Evolutionary conservation across 768 basidiomycete genomes (phyloP), one percentile per base, ranked within the genome.

Genomic region (Podaxis pistillaris): DNA sequence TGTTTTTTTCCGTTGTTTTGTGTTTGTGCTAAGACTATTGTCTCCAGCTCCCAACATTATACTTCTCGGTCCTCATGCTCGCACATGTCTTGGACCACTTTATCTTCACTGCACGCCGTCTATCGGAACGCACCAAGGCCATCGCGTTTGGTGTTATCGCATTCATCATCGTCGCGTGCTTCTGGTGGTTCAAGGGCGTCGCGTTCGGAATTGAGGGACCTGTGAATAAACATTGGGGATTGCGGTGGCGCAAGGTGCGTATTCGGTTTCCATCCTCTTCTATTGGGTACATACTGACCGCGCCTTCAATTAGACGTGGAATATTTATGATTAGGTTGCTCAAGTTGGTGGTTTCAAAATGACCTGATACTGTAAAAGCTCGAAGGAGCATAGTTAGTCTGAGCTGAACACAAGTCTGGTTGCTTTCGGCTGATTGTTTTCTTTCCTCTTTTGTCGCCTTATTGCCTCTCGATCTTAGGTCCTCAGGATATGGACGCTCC

Each of bases 201-300:
- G 92, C 94, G 2, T 94, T 93, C 74, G 96, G 97, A 1, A 91
- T 98, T 51, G 83, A 90, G n/a, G 97, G 96, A 0, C 91, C 94
- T 1, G 80, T 97, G 60, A 82, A 80, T 62, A 85, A 94, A 0
- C 85, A 94, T 68, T 84, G 83, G 83, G 94, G 94, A 0, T 76
- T 94, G 64, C 69, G 75, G 64, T 97, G 94, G 95, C 83, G 94
- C 46, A 78, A 82, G 75, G 84, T 85, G 61, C 9, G 82, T 72
- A 26, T 40, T 59, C 57, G 52, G 63, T 44, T 46, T 49, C 30
- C 30, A 22, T 40, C 19, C 38, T 50, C 17, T 37, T 55, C 30
- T 44, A 2, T 28, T 3, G 54, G 41, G 26, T 13, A 38, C 49
- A 12, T 4, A 22, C 26, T 50, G 26, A 50, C 12, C 11, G 9